Evolutionary conservation across 2,329 filamentous ascomycete species (phyloP).

Genomic region (Corniculantispora saksenae): DNA sequence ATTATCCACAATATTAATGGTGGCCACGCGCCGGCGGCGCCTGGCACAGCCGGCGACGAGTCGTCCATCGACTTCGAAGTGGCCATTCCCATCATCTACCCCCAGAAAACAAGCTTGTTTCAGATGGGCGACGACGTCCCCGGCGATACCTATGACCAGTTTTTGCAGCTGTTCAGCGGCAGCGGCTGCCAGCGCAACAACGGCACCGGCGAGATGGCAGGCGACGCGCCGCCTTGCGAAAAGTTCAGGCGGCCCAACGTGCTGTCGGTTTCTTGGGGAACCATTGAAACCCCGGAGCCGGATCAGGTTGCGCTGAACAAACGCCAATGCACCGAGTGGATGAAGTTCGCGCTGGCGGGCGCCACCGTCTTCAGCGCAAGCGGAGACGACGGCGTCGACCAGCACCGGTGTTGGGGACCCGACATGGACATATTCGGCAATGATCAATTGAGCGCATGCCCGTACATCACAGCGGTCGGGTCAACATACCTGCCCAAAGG

Average conservation of each 20-base stretch:
- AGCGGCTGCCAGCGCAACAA: slow-evolving; percentile 28
- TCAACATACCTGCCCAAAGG: slow-evolving; percentile 47
- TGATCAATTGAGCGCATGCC: slow-evolving; percentile 41
- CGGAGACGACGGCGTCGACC: slow-evolving; percentile 41
- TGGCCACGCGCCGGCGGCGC: slow-evolving; percentile 28
- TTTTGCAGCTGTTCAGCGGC: slow-evolving; percentile 44
- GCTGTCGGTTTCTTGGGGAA: slow-evolving; percentile 49
- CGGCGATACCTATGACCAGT: slow-evolving; percentile 39
- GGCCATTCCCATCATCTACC: slow-evolving; percentile 51
- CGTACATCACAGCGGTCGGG: slow-evolving; percentile 51
- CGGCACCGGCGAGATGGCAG: slow-evolving; percentile 44
- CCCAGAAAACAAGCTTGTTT: slow-evolving; percentile 41
- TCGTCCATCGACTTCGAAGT: slow-evolving; percentile 51
- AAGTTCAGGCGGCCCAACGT: slow-evolving; percentile 25
- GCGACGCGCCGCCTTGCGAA: slow-evolving; percentile 24
- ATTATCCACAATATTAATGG: slow-evolving; percentile 37
- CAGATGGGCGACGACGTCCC: slow-evolving; percentile 2
- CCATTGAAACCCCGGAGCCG: slow-evolving; percentile 38
- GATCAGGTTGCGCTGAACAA: slow-evolving; percentile 20
- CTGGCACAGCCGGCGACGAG: slow-evolving; percentile 37
- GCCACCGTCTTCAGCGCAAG: slow-evolving; percentile 42
- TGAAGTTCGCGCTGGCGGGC: slow-evolving; percentile 48
- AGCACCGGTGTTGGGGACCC: slow-evolving; percentile 23
- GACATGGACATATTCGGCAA: slow-evolving; percentile 30
- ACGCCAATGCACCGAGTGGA: slow-evolving; percentile 43